phyloP scores from a whole-genome alignment of 169 alveolate species.

The Eimeria sp. region DNA sequence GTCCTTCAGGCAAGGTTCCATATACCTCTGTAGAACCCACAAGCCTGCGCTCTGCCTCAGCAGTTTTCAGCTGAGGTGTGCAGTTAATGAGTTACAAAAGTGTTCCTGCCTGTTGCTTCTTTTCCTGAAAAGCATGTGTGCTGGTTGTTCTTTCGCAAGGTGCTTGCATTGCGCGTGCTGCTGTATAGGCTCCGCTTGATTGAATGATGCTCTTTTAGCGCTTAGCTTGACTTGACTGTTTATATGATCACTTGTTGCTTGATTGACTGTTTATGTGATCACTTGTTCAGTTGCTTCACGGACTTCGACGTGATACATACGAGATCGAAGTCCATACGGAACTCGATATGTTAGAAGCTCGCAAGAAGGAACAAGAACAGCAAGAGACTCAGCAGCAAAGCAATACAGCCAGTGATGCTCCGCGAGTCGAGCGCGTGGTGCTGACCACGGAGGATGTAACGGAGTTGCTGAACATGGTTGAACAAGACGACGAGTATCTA shows the following conservation, averaged over 20 bases:
- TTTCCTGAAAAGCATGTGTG: not conserved
- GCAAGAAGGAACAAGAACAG: conserved; percentile 51
- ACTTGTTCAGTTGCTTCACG: conserved; percentile 64
- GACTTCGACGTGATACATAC: conserved; percentile 70
- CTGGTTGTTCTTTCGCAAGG: not conserved
- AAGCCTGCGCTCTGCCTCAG: not conserved
- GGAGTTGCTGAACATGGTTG: conserved; percentile 32
- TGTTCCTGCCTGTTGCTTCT: not conserved
- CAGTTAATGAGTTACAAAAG: not conserved
- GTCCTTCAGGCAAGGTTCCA: conserved; percentile 73
- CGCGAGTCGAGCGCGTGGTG: conserved; percentile 49
- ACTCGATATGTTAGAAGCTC: conserved; percentile 44
- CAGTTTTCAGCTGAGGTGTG: not conserved
- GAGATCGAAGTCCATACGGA: conserved; percentile 74
- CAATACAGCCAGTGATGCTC: not conserved
- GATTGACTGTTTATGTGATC: not conserved
- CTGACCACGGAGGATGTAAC: conserved; percentile 33
- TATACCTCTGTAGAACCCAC: not conserved
- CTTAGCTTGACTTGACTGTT: not conserved
- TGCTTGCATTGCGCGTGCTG: not conserved
- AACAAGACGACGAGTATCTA: conserved; percentile 36
- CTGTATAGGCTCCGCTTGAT: not conserved
- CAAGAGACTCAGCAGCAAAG: conserved; percentile 40
- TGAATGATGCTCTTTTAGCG: not conserved
- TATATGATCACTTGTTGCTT: not conserved